Evolutionary conservation across 495 filamentous ascomycete genomes (phyloP), one percentile per base, ranked within the genome.

Genomic region (Thermothielavioides terrestris): DNA sequence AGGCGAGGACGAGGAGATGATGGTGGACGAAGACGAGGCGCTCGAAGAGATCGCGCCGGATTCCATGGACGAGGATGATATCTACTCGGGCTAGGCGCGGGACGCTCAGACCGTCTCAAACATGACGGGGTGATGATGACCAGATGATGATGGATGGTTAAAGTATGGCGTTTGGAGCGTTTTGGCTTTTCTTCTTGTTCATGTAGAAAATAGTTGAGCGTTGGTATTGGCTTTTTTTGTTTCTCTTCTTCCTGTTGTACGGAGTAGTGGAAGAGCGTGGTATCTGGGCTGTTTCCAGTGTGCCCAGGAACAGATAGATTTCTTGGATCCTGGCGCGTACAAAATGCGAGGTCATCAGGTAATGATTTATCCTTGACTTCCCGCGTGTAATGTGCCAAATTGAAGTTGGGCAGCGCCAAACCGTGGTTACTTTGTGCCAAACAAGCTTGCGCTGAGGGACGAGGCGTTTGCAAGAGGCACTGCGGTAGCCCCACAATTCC

Each of bases 11-110:
- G 81, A 86, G 32, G 82, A 85, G 3, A 83, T 86, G 71, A 62
- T 77, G 48, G 37, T 73, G 45, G 74, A 81, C 26, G 76, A 80
- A 40, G 79, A 83, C 20, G 87, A 90, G 38, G 77, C 84, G 1
- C 58, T 82, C 21, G 85, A 84, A 18, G 78, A 82, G 54, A 73
- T 87, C 46, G 71, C 78, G 21, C 82, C 85, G 56, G 80, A 77
- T 21, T 81, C 82, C 50, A 85, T 87, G 82, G 86, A 89, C 62
- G 76, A 79, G 55, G 76, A 79, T 49, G 21, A n/a, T n/a, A 77
- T 89, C 27, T 89, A 89, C 67, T 79, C 85, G 46, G 67, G 69
- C 43, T 60, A 57, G 34, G 39, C 15, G 17, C 15, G 15, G 37
- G 26, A 40, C 14, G 37, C 14, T 21, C 3, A 12, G 22, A 41